Conservation (phyloP, 306 rosid species). For the Fragaria vesca region DNA sequence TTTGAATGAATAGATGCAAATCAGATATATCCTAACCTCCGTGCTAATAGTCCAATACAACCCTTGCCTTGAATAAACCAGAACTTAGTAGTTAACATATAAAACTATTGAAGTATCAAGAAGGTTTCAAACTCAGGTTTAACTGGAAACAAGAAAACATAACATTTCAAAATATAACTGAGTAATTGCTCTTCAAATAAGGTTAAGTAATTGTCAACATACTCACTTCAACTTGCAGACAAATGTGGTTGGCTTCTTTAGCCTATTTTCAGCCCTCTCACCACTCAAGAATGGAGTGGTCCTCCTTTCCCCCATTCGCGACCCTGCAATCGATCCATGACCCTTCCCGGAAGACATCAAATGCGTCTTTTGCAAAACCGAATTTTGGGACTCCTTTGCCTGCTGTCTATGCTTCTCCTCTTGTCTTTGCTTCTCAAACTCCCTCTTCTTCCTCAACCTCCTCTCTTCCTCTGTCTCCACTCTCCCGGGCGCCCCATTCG, state of each 20-base stretch:
- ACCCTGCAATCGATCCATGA: constrained; percentile 78
- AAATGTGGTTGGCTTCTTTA: constrained; percentile 96
- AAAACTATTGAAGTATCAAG: not conserved
- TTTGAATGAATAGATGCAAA: not conserved
- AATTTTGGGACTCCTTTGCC: constrained; percentile 80
- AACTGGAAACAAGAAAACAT: not conserved
- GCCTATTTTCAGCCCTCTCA: constrained; percentile 92
- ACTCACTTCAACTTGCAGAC: constrained; percentile 97
- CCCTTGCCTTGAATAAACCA: not conserved
- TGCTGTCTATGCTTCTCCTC: constrained; percentile 90
- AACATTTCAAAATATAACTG: not conserved
- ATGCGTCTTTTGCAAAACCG: constrained; percentile 66
- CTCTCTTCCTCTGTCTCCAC: constrained; percentile 85
- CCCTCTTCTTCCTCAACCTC: constrained; percentile 77
- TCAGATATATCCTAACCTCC: not conserved
- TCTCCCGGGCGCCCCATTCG: constrained; percentile 53
- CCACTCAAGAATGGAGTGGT: constrained; percentile 67
- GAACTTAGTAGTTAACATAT: not conserved
- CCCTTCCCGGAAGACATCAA: constrained; percentile 73
- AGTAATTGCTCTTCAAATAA: constrained; percentile 4
- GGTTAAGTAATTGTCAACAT: constrained; percentile 29
- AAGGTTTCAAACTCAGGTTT: not conserved
- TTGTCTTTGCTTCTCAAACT: constrained; percentile 81
- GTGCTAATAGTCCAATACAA: not conserved
- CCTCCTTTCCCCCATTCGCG: constrained; percentile 85